Percentiles rank a stretch among this genome's conserved stretches.
Conservation (phyloP, 768 basidiomycete genomes). For the Panaeolus cyanescens region DNA sequence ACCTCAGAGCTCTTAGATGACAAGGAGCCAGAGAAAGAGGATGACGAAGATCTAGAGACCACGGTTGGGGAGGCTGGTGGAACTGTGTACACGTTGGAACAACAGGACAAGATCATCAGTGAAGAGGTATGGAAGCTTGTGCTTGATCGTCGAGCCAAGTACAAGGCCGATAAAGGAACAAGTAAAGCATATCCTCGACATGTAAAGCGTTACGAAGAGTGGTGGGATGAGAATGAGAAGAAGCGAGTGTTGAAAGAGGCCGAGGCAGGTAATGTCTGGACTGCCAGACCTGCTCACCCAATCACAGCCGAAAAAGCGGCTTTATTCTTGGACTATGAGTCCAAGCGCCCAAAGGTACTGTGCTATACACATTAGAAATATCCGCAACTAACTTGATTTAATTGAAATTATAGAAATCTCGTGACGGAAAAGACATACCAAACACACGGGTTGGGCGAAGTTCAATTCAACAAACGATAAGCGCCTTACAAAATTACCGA, state of each 20-base stretch:
- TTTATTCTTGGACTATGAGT: slow-evolving; percentile 29
- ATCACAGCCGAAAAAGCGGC: slow-evolving; percentile 30
- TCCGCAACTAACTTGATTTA: neutral
- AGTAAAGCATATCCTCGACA: slow-evolving; percentile 23
- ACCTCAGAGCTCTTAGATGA: too few species aligned
- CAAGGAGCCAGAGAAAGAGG: neutral
- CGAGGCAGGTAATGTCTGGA: slow-evolving; percentile 3
- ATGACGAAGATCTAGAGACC: neutral
- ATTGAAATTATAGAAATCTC: slow-evolving; percentile 6
- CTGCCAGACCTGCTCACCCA: slow-evolving; percentile 23
- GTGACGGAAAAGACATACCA: slow-evolving; percentile 14
- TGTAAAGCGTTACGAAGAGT: slow-evolving; percentile 24
- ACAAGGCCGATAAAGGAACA: slow-evolving; percentile 21
- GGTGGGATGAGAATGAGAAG: slow-evolving; percentile 11
- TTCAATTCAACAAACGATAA: slow-evolving; percentile 27
- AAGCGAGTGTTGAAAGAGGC: slow-evolving; percentile 11
- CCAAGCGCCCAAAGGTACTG: slow-evolving; percentile 30
- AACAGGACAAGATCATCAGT: neutral
- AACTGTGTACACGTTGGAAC: neutral
- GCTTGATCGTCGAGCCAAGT: neutral
- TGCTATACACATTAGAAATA: too few species aligned
- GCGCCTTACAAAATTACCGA: slow-evolving; percentile 25
- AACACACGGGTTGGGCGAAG: slow-evolving; percentile 27
- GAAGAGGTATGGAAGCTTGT: neutral
- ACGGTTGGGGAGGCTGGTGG: neutral